phyloP scores from a whole-genome alignment of 2,329 filamentous ascomycete species.

The Cytospora piceae region DNA sequence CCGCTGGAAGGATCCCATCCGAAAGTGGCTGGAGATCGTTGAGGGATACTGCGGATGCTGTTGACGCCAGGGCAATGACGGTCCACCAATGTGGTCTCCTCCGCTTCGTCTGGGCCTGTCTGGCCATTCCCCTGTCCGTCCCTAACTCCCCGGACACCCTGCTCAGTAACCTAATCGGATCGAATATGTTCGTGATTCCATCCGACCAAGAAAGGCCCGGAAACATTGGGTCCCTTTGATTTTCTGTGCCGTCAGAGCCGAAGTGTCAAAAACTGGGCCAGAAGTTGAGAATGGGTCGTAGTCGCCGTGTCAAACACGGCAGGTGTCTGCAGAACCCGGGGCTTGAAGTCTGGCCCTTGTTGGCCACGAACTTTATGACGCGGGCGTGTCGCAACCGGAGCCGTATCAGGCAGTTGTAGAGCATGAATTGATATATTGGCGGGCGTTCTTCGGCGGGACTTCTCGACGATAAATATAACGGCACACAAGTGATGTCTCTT shows the following conservation, averaged over 20 bases:
- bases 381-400: constrained; percentile 20
- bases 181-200: constrained; percentile 10
- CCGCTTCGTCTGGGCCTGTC: constrained; percentile 17
- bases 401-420: constrained; percentile 24
- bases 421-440: constrained; percentile 14
- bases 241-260: neutral
- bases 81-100: constrained; percentile 21
- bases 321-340: constrained; percentile 10
- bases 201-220: constrained; percentile 10
- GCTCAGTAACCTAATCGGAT: constrained; percentile 4
- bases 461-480: neutral
- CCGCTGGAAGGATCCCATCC: constrained; percentile 41
- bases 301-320: constrained; percentile 9
- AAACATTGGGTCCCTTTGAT: neutral
- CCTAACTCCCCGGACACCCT: constrained; percentile 2
- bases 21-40: constrained; percentile 47
- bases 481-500: constrained; percentile 5
- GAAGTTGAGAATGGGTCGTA: neutral
- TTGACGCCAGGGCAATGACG: constrained; percentile 34
- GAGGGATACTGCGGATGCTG: constrained; percentile 40
- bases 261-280: neutral
- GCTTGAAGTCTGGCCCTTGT: constrained; percentile 1
- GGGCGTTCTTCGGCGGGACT: neutral
- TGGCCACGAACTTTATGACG: constrained; percentile 10
- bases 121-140: constrained; percentile 18